phyloP scores from a whole-genome alignment of 2,329 filamentous ascomycete species.

The Lasiodiplodia hormozganensis region DNA sequence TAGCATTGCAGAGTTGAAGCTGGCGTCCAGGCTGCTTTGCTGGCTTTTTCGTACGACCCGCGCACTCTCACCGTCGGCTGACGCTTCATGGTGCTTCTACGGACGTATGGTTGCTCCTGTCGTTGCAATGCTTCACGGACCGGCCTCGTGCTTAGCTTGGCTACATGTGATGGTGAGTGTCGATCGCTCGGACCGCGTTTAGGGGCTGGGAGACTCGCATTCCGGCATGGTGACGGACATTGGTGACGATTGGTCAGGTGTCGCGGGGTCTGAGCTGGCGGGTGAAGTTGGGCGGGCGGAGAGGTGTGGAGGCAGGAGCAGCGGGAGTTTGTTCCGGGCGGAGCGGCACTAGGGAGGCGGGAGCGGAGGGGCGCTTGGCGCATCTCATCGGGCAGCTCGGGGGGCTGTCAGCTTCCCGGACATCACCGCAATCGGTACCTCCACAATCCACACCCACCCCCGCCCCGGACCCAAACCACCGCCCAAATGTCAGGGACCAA shows the following conservation, averaged over 20 bases:
- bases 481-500: slow-evolving; percentile 50
- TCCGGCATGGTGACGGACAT: background rate
- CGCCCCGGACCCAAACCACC: background rate
- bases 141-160: background rate
- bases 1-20: background rate
- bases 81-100: too few species aligned
- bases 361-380: slow-evolving; percentile 4
- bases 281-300: background rate
- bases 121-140: background rate
- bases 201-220: background rate
- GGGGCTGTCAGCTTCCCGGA: background rate
- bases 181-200: background rate
- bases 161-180: background rate
- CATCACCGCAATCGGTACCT: slow-evolving; percentile 12
- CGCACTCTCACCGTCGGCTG: too few species aligned
- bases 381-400: slow-evolving; percentile 24
- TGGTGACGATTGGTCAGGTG: background rate
- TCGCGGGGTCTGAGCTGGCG: background rate
- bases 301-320: background rate
- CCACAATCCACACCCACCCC: slow-evolving; percentile 1
- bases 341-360: background rate
- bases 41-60: background rate
- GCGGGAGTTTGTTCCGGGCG: background rate
- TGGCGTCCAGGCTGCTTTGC: background rate
- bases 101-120: background rate